Percentiles rank a stretch among this genome's conserved stretches.
phyloP scores from a whole-genome alignment of 257 asterid species.

The Nicotiana paniculata region DNA sequence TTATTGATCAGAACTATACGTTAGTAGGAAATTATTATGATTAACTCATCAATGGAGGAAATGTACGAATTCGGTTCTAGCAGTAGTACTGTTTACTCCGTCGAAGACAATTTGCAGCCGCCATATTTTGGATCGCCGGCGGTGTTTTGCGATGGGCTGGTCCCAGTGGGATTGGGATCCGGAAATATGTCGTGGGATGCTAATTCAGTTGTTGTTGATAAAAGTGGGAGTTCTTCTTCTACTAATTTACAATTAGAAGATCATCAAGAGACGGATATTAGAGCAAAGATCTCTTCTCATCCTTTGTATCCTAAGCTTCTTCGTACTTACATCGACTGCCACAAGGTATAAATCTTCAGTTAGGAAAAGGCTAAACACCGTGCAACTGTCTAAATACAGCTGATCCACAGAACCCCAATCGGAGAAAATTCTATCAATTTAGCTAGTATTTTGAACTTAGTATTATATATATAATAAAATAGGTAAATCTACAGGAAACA shows the following conservation, averaged over 20 bases:
- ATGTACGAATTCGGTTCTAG: neutral
- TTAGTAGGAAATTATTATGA: neutral
- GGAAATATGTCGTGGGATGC: neutral
- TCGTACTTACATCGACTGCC: slow-evolving; percentile 46
- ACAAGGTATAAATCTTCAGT: slow-evolving; percentile 33
- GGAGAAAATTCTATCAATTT: too few relatives aligned
- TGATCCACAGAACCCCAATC: too few relatives aligned
- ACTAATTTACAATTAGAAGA: neutral
- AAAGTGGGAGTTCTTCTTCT: neutral
- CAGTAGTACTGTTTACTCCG: neutral
- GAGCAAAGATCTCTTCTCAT: slow-evolving; percentile 53
- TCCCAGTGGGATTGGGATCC: neutral
- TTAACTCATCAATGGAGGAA: neutral
- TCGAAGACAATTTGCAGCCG: neutral
- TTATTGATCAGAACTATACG: neutral
- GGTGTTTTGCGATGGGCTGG: neutral
- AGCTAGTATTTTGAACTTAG: too few relatives aligned
- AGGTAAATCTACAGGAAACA: too few relatives aligned
- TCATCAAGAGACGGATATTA: neutral
- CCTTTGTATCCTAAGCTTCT: slow-evolving; percentile 50
- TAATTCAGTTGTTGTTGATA: neutral
- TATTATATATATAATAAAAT: too few relatives aligned
- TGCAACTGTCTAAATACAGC: too few relatives aligned
- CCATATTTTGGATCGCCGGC: neutral
- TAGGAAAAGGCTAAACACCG: too few relatives aligned